Conservation (phyloP, 192 early-diverging fungal genomes). For the Fimicolochytrium jonesii region DNA sequence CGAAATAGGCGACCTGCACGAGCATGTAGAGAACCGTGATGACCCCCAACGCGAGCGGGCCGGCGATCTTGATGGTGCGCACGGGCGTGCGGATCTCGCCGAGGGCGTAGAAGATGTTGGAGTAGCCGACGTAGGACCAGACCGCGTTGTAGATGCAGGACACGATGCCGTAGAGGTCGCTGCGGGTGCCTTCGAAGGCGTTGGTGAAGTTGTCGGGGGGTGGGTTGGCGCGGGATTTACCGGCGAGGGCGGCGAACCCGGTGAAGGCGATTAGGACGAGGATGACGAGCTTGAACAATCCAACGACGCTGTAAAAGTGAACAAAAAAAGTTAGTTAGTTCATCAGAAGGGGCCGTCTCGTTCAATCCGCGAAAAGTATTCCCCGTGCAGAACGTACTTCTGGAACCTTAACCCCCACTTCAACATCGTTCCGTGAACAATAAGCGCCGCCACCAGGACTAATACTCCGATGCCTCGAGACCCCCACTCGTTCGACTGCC, state of each 20-base stretch:
- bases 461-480: neutral
- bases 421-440: neutral
- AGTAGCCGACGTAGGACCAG: constrained; percentile 63
- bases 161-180: neutral
- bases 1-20: constrained; percentile 78
- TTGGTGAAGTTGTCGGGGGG: constrained; percentile 19
- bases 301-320: constrained; percentile 1
- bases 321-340: neutral
- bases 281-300: constrained; percentile 6
- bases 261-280: constrained; percentile 9
- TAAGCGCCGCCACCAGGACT: neutral
- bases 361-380: neutral
- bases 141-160: constrained; percentile 32
- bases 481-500: neutral
- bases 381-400: neutral
- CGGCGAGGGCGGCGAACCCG: constrained; percentile 17
- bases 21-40: constrained; percentile 72
- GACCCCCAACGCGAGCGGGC: constrained; percentile 68
- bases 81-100: constrained; percentile 78
- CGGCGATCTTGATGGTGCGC: constrained; percentile 72
- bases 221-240: neutral
- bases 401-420: constrained; percentile 16
- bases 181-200: constrained; percentile 17
- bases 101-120: constrained; percentile 75
- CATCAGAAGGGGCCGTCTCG: neutral